phyloP scores from a whole-genome alignment of 805 yeast genomes.

The Hanseniaspora osmophila region DNA sequence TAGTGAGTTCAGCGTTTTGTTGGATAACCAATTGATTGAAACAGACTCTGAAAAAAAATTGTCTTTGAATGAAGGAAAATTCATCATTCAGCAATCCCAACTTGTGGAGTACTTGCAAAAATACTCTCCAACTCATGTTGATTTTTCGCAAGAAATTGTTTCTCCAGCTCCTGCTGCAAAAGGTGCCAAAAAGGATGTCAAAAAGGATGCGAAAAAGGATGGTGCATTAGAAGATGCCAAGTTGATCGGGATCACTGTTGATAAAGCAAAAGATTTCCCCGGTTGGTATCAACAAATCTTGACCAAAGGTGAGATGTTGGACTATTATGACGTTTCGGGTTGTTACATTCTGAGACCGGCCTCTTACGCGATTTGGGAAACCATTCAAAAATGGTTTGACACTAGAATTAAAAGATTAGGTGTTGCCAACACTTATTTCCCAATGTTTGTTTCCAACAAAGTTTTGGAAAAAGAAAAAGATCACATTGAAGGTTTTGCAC shows the following conservation, averaged over 20 bases:
- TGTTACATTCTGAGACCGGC: slow-evolving; percentile 96
- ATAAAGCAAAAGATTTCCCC: slow-evolving; percentile 82
- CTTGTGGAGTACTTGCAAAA: slow-evolving; percentile 23
- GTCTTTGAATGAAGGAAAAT: slow-evolving; percentile 15
- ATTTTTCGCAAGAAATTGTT: slow-evolving; percentile 28
- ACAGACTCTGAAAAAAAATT: slow-evolving; percentile 8
- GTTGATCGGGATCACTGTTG: slow-evolving; percentile 89
- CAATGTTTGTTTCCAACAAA: slow-evolving; percentile 88
- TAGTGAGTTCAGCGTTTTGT: slow-evolving; percentile 16
- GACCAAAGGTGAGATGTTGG: slow-evolving; percentile 95
- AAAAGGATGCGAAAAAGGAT: slow-evolving; percentile 17
- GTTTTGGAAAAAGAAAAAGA: slow-evolving; percentile 96
- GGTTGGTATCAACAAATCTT: slow-evolving; percentile 95
- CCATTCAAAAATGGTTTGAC: slow-evolving; percentile 80
- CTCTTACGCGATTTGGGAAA: slow-evolving; percentile 89
- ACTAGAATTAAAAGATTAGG: slow-evolving; percentile 69
- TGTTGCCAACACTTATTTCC: slow-evolving; percentile 92
- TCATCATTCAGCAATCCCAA: slow-evolving; percentile 17
- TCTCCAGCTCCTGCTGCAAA: slow-evolving; percentile 25
- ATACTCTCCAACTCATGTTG: slow-evolving; percentile 29
- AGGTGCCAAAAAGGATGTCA: slow-evolving; percentile 17
- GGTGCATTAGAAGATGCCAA: slow-evolving; percentile 74
- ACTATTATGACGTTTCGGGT: slow-evolving; percentile 96
- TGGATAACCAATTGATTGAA: slow-evolving; percentile 19
- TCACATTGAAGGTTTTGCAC: slow-evolving; percentile 97